phyloP scores from a whole-genome alignment of 768 basidiomycete genomes.

The Cubamyces sp. region DNA sequence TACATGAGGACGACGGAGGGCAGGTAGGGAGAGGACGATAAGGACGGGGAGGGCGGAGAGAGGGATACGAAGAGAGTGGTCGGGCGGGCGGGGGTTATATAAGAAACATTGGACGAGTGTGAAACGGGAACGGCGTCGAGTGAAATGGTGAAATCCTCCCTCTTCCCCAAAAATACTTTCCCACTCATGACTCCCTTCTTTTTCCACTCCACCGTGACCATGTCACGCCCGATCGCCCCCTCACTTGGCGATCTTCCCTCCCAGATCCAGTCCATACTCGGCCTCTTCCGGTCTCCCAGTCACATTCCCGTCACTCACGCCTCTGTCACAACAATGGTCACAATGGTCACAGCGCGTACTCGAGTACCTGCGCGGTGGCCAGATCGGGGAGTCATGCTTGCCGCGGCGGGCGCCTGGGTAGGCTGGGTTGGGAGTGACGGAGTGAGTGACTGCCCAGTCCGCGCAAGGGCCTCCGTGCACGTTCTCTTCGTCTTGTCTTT shows the following conservation, averaged over 20 bases:
- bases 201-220: slow-evolving; percentile 21
- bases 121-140: slow-evolving; percentile 9
- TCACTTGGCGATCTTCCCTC: slow-evolving; percentile 21
- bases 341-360: not conserved
- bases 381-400: slow-evolving; percentile 4
- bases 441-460: slow-evolving; percentile 11
- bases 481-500: slow-evolving; percentile 13
- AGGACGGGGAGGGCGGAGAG: not conserved
- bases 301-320: not conserved
- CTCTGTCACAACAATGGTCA: not conserved
- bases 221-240: slow-evolving; percentile 22
- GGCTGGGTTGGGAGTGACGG: too few relatives aligned
- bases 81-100: slow-evolving; percentile 23
- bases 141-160: slow-evolving; percentile 11
- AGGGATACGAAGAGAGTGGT: not conserved
- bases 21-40: not conserved
- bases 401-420: slow-evolving; percentile 2
- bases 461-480: slow-evolving; percentile 18
- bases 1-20: slow-evolving; percentile 52
- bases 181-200: slow-evolving; percentile 20
- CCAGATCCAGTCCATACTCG: slow-evolving; percentile 14
- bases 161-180: slow-evolving; percentile 20
- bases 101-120: slow-evolving; percentile 21
- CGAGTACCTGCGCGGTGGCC: slow-evolving; percentile 15
- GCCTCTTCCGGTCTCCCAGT: slow-evolving; percentile 9